Evolutionary conservation across 495 filamentous ascomycete species (phyloP), one percentile per base, ranked within the genome.

Genomic region (Neurospora terricola): DNA sequence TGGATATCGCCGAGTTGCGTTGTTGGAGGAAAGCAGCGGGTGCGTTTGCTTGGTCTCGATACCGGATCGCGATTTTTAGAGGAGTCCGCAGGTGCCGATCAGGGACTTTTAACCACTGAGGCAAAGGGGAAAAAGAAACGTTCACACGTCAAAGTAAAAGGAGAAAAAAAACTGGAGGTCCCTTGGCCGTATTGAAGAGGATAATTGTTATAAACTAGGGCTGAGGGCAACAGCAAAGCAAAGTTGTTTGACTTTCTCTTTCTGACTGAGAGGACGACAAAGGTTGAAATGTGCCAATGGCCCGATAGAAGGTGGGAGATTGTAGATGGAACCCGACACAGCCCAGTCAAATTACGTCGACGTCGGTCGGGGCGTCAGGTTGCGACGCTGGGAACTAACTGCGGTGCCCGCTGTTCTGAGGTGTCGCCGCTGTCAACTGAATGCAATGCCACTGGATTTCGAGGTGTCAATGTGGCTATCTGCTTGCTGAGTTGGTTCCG

Each of bases 261-360:
- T 66, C 14, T 9, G 27, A 27, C 2, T 18, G 54, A 66, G 45
- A 54, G 54, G 14, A 66, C 54, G 54, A 34, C 54, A 66, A 66
- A 66, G 54, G 54, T 34, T 66, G 14, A 66, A 66, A 36, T 66
- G 54, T 34, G 54, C 54, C 54, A 66, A 66, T 66, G 54, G 54
- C 54, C 27, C 54, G 27, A 66, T 66, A 66, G 54, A 66, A 66
- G 54, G 54, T 66, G 54, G 30, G 54, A 66, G 54, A 66, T 66
- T 34, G 54, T 16, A 66, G 27, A 66, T 66, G 38, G 16, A 73
- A 69, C 21, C 59, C 37, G 69, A 71, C 70, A 68, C 37, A 66
- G 70, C 70, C 70, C 70, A 74, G 39, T 45, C 37, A 72, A 75
- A 76, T 75, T 76, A 75, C 73, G 71, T 73, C 34, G 54, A 66